These are phyloP conservation scores for Scutellaria minor DNA, from an alignment of 257 asterid species.

Conservation along the genomic window DNA sequence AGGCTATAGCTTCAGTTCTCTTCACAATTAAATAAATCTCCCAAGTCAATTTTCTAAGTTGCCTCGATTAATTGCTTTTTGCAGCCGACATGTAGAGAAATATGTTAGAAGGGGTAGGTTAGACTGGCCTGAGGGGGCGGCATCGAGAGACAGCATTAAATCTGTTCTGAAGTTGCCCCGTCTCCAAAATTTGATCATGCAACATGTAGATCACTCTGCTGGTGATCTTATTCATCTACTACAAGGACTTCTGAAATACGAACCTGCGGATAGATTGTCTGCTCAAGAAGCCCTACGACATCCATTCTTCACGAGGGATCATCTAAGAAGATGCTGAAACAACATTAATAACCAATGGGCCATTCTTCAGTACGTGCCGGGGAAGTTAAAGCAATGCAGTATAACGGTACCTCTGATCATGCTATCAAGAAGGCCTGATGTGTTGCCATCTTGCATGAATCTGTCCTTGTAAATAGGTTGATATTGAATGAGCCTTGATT, in stretches of 20 bases:
- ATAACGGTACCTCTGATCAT: background rate
- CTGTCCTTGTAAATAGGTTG: too few relatives aligned
- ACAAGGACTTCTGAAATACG: constrained; percentile 82
- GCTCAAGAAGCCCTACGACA: constrained; percentile 79
- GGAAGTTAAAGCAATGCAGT: constrained; percentile 33
- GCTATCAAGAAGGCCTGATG: too few relatives aligned
- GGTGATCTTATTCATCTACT: constrained; percentile 81
- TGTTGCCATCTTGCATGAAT: too few relatives aligned
- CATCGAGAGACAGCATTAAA: constrained; percentile 80
- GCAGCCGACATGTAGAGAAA: constrained; percentile 77
- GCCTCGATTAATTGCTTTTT: background rate
- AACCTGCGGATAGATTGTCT: constrained; percentile 73
- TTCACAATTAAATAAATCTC: background rate
- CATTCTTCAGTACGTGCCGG: constrained; percentile 9
- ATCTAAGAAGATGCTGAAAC: constrained; percentile 46
- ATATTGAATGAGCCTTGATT: too few relatives aligned
- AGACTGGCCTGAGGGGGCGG: constrained; percentile 91
- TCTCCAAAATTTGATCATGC: constrained; percentile 85
- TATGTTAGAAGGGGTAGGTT: constrained; percentile 73
- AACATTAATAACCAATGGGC: background rate
- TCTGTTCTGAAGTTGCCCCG: constrained; percentile 76
- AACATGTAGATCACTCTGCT: constrained; percentile 92
- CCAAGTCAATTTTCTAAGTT: constrained; percentile 1
- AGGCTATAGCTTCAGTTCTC: constrained; percentile 32
- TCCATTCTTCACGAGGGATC: constrained; percentile 74